These are phyloP conservation scores for Skeletonema costatum DNA, from an alignment of 108 stramenopile species.

Conservation along the genomic window DNA sequence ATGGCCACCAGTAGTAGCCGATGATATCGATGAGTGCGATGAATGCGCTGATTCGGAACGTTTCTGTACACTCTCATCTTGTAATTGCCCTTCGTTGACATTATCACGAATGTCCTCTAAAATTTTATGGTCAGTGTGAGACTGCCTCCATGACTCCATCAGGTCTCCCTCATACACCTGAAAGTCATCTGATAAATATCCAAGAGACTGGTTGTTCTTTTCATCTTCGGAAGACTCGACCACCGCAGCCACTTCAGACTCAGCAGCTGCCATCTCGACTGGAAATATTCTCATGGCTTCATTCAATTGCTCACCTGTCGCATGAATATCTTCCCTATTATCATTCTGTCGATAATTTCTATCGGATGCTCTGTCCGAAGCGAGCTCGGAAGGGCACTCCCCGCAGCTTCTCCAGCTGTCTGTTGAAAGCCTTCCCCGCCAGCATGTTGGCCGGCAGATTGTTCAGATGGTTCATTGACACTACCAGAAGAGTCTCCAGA, in stretches of 20 bases:
- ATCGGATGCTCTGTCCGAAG: neutral
- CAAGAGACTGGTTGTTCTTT: neutral
- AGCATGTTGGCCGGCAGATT: neutral
- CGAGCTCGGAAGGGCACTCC: neutral
- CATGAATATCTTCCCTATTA: neutral
- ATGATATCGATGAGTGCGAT: neutral
- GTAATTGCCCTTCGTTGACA: neutral
- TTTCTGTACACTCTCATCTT: neutral
- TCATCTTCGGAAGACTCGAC: neutral
- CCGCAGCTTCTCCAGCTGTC: neutral
- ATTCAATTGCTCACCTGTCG: neutral
- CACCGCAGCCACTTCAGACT: neutral
- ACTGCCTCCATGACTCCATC: neutral
- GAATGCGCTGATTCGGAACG: neutral
- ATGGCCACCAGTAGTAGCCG: neutral
- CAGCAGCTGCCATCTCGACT: neutral
- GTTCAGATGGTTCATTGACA: neutral
- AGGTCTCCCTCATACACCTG: neutral
- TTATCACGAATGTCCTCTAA: neutral
- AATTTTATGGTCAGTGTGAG: neutral
- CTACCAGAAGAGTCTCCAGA: neutral
- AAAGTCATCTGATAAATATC: neutral
- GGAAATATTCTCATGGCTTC: neutral
- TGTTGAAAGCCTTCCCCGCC: slow-evolving; percentile 1
- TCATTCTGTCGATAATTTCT: neutral